Base-by-base conservation (phyloP, 2,329 filamentous ascomycete genomes). In the Fusarium pseudonygamai region DNA sequence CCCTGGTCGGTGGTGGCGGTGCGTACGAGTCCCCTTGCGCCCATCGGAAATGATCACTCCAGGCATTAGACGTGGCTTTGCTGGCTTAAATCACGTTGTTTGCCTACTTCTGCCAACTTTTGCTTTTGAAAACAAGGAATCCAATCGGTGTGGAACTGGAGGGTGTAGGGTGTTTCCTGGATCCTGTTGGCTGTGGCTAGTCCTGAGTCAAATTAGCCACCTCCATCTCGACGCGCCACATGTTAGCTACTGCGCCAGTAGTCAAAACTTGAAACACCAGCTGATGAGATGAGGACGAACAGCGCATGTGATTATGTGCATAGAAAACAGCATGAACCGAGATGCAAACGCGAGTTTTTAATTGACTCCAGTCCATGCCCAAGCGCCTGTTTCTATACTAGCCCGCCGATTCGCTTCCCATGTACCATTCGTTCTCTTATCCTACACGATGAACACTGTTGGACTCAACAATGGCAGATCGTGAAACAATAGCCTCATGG, bases 21-120 rank as follows among this genome's bases (percentile, higher is more conserved):
- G 74, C 74, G 62, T 60, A 58, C 69, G 58, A 58, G 55, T 45
- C 58, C 47, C 64, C 45, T 67, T 52, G 53, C 34, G 30, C 36
- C 40, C 53, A 69, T 71, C 66, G 74, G 74, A 75, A 72, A 75
- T 76, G 74, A 76, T 72, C 70, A 67, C 66, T 72, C 50, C 22
- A 59, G 66, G 57, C 50, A 58, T 67, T 42, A 22, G 55, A 52
- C 40, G 58, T 67, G 66, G 70, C 71, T 63, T 39, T 47, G 57
- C 52, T 49, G 36, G 30, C 53, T 61, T 45, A 58, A 57, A 71
- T 73, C 66, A 73, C 57, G 55, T 65, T 74, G 57, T 65, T 74
- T 64, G 67, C 63, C 67, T 60, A 55, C 63, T 60, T 71, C 61
- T 73, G 64, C 71, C 71, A 74, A 73, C 71, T 72, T 73, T 73